Percentiles rank a stretch among this genome's conserved stretches.
These are phyloP conservation scores for Heritiera fomes DNA, from an alignment of 345 rosid species.

Conservation along the genomic window DNA sequence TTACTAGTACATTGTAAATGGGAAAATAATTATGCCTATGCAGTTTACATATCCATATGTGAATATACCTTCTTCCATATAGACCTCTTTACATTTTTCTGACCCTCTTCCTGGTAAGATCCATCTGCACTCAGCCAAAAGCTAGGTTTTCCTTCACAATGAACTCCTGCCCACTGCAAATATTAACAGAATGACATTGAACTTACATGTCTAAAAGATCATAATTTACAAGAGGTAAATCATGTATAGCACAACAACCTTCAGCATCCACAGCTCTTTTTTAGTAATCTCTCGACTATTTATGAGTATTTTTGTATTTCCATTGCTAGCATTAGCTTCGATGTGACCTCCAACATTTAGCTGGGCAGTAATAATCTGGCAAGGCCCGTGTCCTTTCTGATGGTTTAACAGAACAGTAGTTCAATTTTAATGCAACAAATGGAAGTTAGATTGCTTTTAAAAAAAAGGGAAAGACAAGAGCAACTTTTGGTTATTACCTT, in stretches of 20 bases:
- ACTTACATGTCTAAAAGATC: slow-evolving; percentile 4
- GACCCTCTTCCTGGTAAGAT: slow-evolving; percentile 74
- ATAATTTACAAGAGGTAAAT: slow-evolving; percentile 15
- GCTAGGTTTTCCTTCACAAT: slow-evolving; percentile 68
- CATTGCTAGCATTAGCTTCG: slow-evolving; percentile 59
- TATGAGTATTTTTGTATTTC: slow-evolving; percentile 56
- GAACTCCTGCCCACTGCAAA: slow-evolving; percentile 59
- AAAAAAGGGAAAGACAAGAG: not conserved
- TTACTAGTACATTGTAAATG: slow-evolving; percentile 18
- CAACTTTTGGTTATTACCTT: slow-evolving; percentile 49
- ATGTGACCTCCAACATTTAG: slow-evolving; percentile 57
- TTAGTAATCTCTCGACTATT: slow-evolving; percentile 71
- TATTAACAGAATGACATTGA: slow-evolving; percentile 20
- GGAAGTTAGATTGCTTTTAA: not conserved
- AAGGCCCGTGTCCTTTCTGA: slow-evolving; percentile 80
- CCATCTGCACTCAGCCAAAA: slow-evolving; percentile 76
- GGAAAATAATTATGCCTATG: slow-evolving; percentile 15
- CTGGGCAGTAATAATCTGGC: slow-evolving; percentile 64
- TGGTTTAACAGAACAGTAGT: slow-evolving; percentile 22
- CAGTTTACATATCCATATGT: slow-evolving; percentile 10
- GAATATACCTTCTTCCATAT: slow-evolving; percentile 69
- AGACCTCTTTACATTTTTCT: slow-evolving; percentile 43
- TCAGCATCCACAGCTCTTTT: slow-evolving; percentile 60
- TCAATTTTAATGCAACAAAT: slow-evolving; percentile 16
- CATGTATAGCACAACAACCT: slow-evolving; percentile 55